Conservation (phyloP, 805 yeast species). For the Barnettozyma vustinii region DNA sequence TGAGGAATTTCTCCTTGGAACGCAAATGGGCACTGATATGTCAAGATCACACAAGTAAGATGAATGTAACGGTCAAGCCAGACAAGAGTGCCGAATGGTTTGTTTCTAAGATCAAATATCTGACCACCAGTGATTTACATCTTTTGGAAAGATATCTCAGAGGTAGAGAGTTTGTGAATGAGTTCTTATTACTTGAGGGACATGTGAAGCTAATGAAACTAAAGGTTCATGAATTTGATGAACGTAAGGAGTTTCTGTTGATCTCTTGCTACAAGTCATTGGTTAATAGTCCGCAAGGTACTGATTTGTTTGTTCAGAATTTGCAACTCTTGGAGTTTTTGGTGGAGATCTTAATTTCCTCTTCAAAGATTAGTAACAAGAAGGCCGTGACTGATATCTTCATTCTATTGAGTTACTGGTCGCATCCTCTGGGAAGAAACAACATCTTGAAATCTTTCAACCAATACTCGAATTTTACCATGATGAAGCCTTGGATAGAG, state of each 20-base stretch:
- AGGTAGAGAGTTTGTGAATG: conserved; percentile 24
- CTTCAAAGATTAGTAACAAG: conserved; percentile 48
- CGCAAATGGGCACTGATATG: conserved; percentile 26
- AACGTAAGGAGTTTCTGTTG: conserved; percentile 45
- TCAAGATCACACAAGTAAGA: conserved; percentile 17
- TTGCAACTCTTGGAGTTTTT: conserved; percentile 29
- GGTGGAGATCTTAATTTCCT: conserved; percentile 39
- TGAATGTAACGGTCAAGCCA: not conserved
- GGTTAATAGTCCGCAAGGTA: conserved; percentile 30
- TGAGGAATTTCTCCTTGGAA: conserved; percentile 12
- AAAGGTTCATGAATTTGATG: conserved; percentile 40
- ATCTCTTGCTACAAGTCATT: conserved; percentile 46
- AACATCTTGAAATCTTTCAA: conserved; percentile 24
- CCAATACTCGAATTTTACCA: conserved; percentile 11
- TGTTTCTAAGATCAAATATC: conserved; percentile 10
- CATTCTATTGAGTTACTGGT: conserved; percentile 25
- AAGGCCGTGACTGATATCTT: conserved; percentile 51
- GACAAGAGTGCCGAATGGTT: conserved; percentile 17
- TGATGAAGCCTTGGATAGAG: conserved; percentile 22
- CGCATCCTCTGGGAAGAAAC: conserved; percentile 26
- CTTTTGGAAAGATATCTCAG: conserved; percentile 22
- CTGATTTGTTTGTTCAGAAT: conserved; percentile 23
- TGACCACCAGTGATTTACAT: conserved; percentile 19
- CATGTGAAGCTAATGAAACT: conserved; percentile 42
- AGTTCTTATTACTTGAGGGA: conserved; percentile 46